These are phyloP conservation scores for Danielia oregonensis DNA, from an alignment of 805 yeast species.

Conservation along the genomic window DNA sequence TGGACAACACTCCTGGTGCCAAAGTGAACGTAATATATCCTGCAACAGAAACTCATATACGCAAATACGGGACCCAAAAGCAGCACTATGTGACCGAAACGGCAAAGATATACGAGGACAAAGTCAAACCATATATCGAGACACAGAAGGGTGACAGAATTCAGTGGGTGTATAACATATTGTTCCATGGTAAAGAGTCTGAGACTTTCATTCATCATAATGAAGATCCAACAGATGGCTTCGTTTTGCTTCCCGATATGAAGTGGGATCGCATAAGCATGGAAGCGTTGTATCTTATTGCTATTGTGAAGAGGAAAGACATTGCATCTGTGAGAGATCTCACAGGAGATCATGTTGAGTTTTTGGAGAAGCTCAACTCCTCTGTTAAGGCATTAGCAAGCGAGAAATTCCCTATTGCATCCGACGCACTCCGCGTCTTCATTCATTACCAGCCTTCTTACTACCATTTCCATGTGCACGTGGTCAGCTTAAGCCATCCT, in stretches of 20 bases:
- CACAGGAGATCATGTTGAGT: constrained; percentile 51
- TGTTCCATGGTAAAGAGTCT: constrained; percentile 77
- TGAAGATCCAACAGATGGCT: constrained; percentile 51
- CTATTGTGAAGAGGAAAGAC: constrained; percentile 67
- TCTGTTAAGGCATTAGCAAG: constrained; percentile 46
- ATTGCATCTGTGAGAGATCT: constrained; percentile 76
- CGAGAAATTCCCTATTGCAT: constrained; percentile 35
- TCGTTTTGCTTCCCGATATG: constrained; percentile 87
- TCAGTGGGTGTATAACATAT: constrained; percentile 86
- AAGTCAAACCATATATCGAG: constrained; percentile 72
- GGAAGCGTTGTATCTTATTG: constrained; percentile 71
- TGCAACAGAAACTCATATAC: constrained; percentile 81
- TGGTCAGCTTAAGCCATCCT: constrained; percentile 67
- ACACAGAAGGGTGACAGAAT: constrained; percentile 74
- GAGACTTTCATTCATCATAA: constrained; percentile 75
- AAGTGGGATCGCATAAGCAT: constrained; percentile 84
- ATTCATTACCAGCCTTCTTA: constrained; percentile 95
- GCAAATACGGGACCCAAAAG: constrained; percentile 64
- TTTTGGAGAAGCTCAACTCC: constrained; percentile 46
- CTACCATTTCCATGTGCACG: constrained; percentile 92
- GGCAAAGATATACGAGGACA: constrained; percentile 61
- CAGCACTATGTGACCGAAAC: constrained; percentile 70
- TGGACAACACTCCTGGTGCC: constrained; percentile 51
- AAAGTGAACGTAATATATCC: constrained; percentile 82
- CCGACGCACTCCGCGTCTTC: constrained; percentile 67